phyloP scores from a whole-genome alignment of 306 rosid genomes.

The Prunus armeniaca region DNA sequence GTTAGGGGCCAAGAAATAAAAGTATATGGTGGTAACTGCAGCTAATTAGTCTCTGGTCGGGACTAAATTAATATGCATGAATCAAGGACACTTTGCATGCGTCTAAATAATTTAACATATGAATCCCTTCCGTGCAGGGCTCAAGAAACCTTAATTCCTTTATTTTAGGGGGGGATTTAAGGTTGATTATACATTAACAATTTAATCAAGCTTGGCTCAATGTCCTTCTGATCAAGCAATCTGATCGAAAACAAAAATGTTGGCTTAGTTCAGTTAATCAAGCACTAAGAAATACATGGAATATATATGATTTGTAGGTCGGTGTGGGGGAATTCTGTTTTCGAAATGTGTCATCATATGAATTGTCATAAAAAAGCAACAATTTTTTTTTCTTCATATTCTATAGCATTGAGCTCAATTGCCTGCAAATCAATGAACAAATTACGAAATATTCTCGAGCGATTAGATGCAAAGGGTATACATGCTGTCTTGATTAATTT shows the following conservation, averaged over 20 bases:
- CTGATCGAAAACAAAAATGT: constrained; percentile 4
- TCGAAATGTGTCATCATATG: background rate
- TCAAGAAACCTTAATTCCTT: constrained; percentile 25
- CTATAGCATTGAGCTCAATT: background rate
- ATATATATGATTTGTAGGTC: background rate
- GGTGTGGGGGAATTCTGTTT: background rate
- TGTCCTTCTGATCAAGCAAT: constrained; percentile 10
- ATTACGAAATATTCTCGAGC: too few relatives aligned
- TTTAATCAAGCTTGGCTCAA: background rate
- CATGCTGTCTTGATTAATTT: too few relatives aligned
- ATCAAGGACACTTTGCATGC: background rate
- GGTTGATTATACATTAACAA: constrained; percentile 10
- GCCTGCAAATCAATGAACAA: background rate
- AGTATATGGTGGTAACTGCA: too few relatives aligned
- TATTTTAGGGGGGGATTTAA: constrained; percentile 26
- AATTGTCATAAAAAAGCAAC: background rate
- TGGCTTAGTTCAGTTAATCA: background rate
- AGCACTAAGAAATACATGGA: background rate
- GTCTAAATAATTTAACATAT: background rate
- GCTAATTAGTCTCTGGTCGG: background rate
- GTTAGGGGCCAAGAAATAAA: too few relatives aligned
- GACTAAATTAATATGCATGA: constrained; percentile 1
- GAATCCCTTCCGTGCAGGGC: constrained; percentile 17
- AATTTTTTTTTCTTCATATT: background rate
- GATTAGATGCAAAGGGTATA: too few relatives aligned